These are phyloP conservation scores for Phytopythium aichiense DNA, from an alignment of 352 stramenopile genomes.

Conservation along the genomic window DNA sequence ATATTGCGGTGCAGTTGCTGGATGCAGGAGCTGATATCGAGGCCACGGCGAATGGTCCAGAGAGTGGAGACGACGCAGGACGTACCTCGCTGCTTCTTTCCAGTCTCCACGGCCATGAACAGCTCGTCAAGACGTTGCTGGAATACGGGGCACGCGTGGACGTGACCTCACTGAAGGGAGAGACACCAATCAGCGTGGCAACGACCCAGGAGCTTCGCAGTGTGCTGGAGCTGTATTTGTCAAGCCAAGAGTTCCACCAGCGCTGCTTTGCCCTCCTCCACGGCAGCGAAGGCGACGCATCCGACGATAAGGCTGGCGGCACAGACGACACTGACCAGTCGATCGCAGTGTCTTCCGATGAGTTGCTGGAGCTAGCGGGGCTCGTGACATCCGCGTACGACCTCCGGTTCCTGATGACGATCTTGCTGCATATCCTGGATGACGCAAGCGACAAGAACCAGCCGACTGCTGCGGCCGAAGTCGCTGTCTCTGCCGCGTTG, in stretches of 20 bases:
- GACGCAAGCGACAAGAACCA: neutral
- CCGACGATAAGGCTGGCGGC: neutral
- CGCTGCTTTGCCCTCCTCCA: slow-evolving; percentile 2
- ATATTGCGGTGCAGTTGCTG: neutral
- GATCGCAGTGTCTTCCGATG: neutral
- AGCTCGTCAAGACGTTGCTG: slow-evolving; percentile 3
- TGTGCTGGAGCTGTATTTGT: slow-evolving; percentile 4
- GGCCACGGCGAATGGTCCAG: neutral
- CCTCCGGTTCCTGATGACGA: slow-evolving; percentile 19
- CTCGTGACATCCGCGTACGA: slow-evolving; percentile 32
- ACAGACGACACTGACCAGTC: neutral
- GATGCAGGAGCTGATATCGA: slow-evolving; percentile 4
- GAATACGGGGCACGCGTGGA: slow-evolving; percentile 4
- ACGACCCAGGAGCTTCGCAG: neutral
- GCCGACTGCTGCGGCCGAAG: neutral
- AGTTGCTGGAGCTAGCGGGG: slow-evolving; percentile 15
- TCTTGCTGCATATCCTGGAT: slow-evolving; percentile 10
- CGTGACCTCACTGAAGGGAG: neutral
- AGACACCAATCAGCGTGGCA: slow-evolving; percentile 2
- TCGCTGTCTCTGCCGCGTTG: slow-evolving; percentile 1
- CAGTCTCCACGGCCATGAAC: neutral
- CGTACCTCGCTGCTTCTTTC: neutral
- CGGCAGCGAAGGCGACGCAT: neutral
- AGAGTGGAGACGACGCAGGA: neutral
- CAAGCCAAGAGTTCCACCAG: slow-evolving; percentile 5